phyloP scores from a whole-genome alignment of 306 rosid species.

The Notholithocarpus densiflorus region DNA sequence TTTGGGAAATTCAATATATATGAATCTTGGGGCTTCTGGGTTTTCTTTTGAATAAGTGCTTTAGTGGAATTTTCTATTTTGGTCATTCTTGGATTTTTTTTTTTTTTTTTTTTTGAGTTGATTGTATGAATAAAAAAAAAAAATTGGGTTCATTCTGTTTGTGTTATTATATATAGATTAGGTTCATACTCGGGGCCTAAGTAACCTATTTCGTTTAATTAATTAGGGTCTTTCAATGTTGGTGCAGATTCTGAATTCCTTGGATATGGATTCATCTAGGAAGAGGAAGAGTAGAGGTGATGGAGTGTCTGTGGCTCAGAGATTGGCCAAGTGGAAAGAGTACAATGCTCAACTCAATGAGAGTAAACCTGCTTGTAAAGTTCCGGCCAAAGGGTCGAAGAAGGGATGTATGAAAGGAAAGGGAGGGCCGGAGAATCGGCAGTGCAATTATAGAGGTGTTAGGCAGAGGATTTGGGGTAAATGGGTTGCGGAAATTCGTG shows the following conservation, averaged over 20 bases:
- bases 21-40: too few species aligned
- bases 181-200: too few species aligned
- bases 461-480: conserved; percentile 99
- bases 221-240: too few species aligned
- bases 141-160: too few species aligned
- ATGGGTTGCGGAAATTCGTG: conserved; percentile 95
- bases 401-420: conserved; percentile 99
- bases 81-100: background rate
- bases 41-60: background rate
- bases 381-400: conserved; percentile 90
- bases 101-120: background rate
- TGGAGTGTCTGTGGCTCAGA: conserved; percentile 61
- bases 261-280: conserved; percentile 45
- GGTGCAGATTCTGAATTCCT: background rate
- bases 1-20: too few species aligned
- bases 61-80: too few species aligned
- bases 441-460: conserved; percentile 82
- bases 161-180: too few species aligned
- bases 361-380: conserved; percentile 38
- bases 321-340: conserved; percentile 70
- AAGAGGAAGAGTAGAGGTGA: conserved; percentile 73
- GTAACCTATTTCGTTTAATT: too few species aligned
- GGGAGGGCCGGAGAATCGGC: conserved; percentile 85
- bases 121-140: too few species aligned
- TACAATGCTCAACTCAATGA: conserved; percentile 37